Evolutionary conservation across 2,329 filamentous ascomycete species (phyloP), one percentile per base, ranked within the genome.

Genomic region (Pseudogymnoascus sp.): DNA sequence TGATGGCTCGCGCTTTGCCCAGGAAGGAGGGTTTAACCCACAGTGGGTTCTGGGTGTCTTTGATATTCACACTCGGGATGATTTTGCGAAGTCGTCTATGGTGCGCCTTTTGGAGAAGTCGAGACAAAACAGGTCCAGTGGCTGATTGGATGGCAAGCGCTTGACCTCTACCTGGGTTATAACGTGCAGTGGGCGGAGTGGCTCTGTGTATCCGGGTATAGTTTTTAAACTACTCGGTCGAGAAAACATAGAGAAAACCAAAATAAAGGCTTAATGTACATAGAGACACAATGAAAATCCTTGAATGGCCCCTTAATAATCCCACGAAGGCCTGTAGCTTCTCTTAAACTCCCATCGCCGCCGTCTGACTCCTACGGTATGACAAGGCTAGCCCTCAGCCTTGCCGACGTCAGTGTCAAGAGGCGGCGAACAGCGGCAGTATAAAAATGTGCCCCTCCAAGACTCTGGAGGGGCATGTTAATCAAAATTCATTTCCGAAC

Each of bases 371-470:
- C 50, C 50, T 2, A 56, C 50, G 50, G 50, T 33, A 33, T 56
- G 50, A 19, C n/a, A 4, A 56, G 50, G 50, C 50, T 56, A 56
- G 35, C 3, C 50, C 29, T 35, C 50, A 56, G 50, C 50, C 50
- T 56, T 33, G 50, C 29, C 50, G 50, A 56, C 50, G 50, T 56
- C 50, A 56, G 50, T 21, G 50, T 35, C 50, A 11, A 33, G 50
- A 53, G 50, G 50, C 50, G 50, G 50, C 29, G n/a, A 56, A 33
- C n/a, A 21, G 17, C 29, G 50, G 50, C 50, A 56, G 50, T 56
- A 56, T 56, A 56, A 56, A 56, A 56, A 56, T 56, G 11, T 56
- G 50, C 50, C 50, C 50, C 50, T 56, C 50, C 50, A 35, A 15
- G 5, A 35, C 6, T 7, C 11, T 56, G 15, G 50, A 56, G 50